phyloP scores from a whole-genome alignment of 2,329 filamentous ascomycete species.

The Ophiognomonia clavigignenti-juglandacearum region DNA sequence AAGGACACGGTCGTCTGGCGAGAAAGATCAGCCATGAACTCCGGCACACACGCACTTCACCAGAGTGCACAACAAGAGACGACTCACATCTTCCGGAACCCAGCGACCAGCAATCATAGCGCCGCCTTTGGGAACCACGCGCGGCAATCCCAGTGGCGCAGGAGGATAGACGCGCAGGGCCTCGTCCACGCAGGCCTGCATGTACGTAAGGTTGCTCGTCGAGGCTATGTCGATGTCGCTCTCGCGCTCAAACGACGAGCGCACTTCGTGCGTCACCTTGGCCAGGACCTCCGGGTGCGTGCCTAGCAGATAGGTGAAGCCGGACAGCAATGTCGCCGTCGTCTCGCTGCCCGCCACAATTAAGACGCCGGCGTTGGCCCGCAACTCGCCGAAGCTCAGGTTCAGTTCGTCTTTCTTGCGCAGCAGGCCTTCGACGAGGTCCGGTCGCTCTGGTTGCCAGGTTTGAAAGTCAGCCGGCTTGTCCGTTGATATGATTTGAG shows the following conservation, averaged over 20 bases:
- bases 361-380: neutral
- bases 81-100: slow-evolving; percentile 13
- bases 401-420: slow-evolving; percentile 4
- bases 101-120: slow-evolving; percentile 8
- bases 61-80: neutral
- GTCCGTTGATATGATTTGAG: too few species aligned
- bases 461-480: too few species aligned
- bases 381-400: neutral
- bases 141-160: slow-evolving; percentile 11
- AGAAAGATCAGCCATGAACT: neutral
- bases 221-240: slow-evolving; percentile 28
- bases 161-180: slow-evolving; percentile 32
- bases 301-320: slow-evolving; percentile 16
- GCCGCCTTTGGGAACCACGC: slow-evolving; percentile 9
- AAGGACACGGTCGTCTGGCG: slow-evolving; percentile 26
- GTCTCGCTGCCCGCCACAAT: slow-evolving; percentile 16
- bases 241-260: slow-evolving; percentile 24
- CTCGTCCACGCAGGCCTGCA: slow-evolving; percentile 33
- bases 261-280: slow-evolving; percentile 30
- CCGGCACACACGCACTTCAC: neutral
- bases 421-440: slow-evolving; percentile 13
- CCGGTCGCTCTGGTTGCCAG: slow-evolving; percentile 9
- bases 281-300: slow-evolving; percentile 21
- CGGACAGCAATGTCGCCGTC: slow-evolving; percentile 16
- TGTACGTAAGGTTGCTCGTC: slow-evolving; percentile 26